Percentiles rank a stretch among this genome's conserved stretches.
These are phyloP conservation scores for Pholiota adiposa DNA, from an alignment of 1,284 basidiomycete genomes.

Conservation along the genomic window DNA sequence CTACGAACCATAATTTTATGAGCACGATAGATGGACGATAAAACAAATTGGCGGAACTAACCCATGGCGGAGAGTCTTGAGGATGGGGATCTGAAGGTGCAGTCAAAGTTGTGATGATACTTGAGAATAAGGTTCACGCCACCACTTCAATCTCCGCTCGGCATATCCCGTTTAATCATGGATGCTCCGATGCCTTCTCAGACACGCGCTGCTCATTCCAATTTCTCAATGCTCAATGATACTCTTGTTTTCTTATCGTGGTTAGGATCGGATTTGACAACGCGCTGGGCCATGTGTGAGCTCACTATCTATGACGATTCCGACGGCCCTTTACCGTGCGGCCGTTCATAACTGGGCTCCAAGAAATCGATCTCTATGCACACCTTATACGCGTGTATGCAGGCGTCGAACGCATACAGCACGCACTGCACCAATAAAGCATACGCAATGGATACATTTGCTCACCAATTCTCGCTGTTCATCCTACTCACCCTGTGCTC, in stretches of 20 bases:
- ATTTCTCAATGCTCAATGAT: too few species aligned
- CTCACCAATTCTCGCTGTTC: neutral
- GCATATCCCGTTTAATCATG: conserved; percentile 20
- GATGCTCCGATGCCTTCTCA: too few species aligned
- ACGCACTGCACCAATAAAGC: neutral
- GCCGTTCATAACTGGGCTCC: neutral
- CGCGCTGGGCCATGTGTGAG: neutral
- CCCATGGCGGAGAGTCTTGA: conserved; percentile 60
- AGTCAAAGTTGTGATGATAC: conserved; percentile 46
- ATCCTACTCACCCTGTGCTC: neutral
- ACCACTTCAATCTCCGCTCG: conserved; percentile 37
- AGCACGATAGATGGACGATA: conserved; percentile 17
- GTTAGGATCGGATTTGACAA: neutral
- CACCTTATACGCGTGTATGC: neutral
- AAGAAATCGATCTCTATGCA: neutral
- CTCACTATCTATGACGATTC: neutral
- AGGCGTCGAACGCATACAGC: neutral
- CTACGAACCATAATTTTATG: conserved; percentile 40
- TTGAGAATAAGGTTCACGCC: conserved; percentile 39
- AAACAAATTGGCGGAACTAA: conserved; percentile 39
- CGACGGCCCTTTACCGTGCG: neutral
- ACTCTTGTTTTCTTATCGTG: neutral
- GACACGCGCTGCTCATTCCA: too few species aligned
- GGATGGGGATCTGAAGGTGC: conserved; percentile 40
- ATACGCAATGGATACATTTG: neutral